Evolutionary conservation across 106 monocot species (phyloP), one percentile per base, ranked within the genome.

Genomic region (Platanthera zijinensis): DNA sequence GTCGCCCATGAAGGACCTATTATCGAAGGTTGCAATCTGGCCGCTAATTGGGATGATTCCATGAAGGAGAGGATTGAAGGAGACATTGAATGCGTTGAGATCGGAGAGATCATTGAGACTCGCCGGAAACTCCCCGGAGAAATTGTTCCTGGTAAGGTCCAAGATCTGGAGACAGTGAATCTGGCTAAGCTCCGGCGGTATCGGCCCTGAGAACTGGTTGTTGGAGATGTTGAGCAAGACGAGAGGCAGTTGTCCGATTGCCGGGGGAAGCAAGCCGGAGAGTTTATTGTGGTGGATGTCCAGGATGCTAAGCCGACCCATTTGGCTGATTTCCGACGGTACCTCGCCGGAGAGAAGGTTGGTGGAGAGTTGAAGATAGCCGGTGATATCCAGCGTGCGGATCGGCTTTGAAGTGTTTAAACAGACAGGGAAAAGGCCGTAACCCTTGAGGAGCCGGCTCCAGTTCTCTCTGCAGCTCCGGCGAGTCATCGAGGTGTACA

Each of bases 61-160:
- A 45, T 76, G 57, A 71, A 95, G 83, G 57, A 86, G 78, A 3
- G 78, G 84, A 71, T 95, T 95, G 86, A 78, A 95, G 7, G 92
- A 95, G 69, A 81, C 83, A 71, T 95, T 95, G 84, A 95, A 89
- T 59, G 73, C 74, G 80, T 22, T 81, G 12, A 95, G 84, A 12
- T 84, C 80, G 19, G 76, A 53, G 11, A 95, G 81, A 10, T 13
- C 2, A 78, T 85, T 84, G 39, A 95, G 72, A 73, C 84, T 83
- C 22, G 59, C 76, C 67, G 84, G 83, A 50, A 92, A 39, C 22
- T 84, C 80, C 39, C 92, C 92, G 48, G 90, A 92, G 74, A 92
- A 88, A 76, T 91, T 91, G 79, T 91, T 88, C n/a, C 4, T 10
- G n/a, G 92, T 83, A 47, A 95, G 74, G 22, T 95, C 95, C 9